Conservation (phyloP, 495 filamentous ascomycete genomes). For the Lepidopterella palustris region DNA sequence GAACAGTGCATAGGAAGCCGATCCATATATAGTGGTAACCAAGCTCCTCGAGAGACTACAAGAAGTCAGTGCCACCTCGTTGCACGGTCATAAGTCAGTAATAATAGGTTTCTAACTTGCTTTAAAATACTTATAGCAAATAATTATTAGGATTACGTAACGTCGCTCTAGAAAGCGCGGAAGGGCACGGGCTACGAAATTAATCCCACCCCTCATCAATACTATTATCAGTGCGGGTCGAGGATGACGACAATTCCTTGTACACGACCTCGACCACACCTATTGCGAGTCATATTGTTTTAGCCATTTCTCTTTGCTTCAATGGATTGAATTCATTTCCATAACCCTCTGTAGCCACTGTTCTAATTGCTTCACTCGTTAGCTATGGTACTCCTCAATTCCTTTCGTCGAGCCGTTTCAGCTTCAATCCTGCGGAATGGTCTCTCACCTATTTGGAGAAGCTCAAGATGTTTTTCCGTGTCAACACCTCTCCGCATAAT, state of each 20-base stretch:
- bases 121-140: too few species aligned
- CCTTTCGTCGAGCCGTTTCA: not conserved
- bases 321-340: not conserved
- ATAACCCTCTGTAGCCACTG: not conserved
- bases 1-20: not conserved
- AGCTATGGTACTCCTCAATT: not conserved
- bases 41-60: too few species aligned
- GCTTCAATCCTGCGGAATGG: not conserved
- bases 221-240: too few species aligned
- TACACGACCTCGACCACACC: not conserved
- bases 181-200: too few species aligned
- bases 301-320: not conserved
- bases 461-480: constrained; percentile 30
- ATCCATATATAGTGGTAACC: constrained; percentile 14
- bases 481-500: constrained; percentile 47
- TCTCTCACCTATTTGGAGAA: not conserved
- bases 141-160: too few species aligned
- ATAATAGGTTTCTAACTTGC: too few species aligned
- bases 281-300: not conserved
- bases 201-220: too few species aligned
- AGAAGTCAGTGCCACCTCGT: too few species aligned
- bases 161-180: too few species aligned
- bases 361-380: not conserved
- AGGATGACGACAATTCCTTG: not conserved
- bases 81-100: too few species aligned